Evolutionary conservation across 2,329 filamentous ascomycete species (phyloP), one percentile per base, ranked within the genome.

Genomic region (Aspergillus bombycis): DNA sequence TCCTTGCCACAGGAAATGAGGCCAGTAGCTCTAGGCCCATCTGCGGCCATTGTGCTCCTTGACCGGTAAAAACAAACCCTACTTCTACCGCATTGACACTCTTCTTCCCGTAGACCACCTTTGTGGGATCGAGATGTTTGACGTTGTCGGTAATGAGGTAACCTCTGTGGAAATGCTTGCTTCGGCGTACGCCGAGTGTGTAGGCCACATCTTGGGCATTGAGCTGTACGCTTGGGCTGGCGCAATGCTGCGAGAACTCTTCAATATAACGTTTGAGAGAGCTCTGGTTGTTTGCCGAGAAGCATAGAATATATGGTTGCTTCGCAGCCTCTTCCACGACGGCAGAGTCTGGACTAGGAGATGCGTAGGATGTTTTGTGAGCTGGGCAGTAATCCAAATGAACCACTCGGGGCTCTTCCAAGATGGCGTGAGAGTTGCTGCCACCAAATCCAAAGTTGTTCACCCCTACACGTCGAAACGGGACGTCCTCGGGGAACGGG

Each of bases 21-120:
- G 38, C 2, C 14, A 58, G n/a, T 28, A 71, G 53, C 2, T 59
- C 46, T 2, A 34, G 5, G 4, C 68, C 69, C 69, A 71, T 72
- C 21, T 61, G 32, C 3, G 66, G 46, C 70, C 70, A 72, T 23
- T 72, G 71, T 1, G 71, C 70, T 0, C 71, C 71, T 59, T 71
- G 69, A 1, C 69, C 69, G 0, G 69, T 71, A 48, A 70, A 71
- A 1, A 70, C 61, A 50, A 70, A 67, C 11, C 58, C 65, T 4
- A 71, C 30, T 2, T n/a, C 55, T 6, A 62, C 58, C 1, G 54
- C 6, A 3, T 41, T 28, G 19, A 36, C 11, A n/a, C 11, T 23
- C 23, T 45, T 52, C 32, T 64, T 58, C 4, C 57, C 50, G 11
- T 46, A 48, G 1, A 48, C 21, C 9, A 43, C 50, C 7, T 7